phyloP scores from a whole-genome alignment of 305 asterid species.

The Withania somnifera region DNA sequence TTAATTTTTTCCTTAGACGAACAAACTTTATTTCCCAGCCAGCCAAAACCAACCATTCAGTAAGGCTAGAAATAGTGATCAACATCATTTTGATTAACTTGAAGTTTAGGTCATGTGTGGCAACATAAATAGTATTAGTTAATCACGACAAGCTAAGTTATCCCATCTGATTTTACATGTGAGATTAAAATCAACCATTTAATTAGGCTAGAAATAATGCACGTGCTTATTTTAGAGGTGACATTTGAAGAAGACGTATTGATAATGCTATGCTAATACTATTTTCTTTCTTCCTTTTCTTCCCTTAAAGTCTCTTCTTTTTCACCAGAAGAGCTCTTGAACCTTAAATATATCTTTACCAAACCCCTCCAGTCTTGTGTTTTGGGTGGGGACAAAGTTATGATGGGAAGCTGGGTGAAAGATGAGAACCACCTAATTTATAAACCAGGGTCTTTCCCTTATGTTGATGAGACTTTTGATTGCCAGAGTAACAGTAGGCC shows the following conservation, averaged over 20 bases:
- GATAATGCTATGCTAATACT: not conserved
- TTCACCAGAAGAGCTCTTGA: constrained; percentile 36
- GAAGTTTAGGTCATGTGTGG: not conserved
- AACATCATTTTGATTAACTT: not conserved
- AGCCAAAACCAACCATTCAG: not conserved
- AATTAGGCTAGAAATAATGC: not conserved
- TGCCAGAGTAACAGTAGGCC: constrained; percentile 84
- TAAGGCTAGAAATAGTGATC: not conserved
- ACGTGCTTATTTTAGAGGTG: too few relatives aligned
- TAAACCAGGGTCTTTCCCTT: too few relatives aligned
- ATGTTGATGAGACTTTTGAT: constrained; percentile 79
- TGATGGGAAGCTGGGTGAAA: constrained; percentile 77
- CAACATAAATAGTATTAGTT: not conserved
- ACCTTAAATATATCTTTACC: constrained; percentile 21
- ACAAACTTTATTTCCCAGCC: not conserved
- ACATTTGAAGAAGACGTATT: too few relatives aligned
- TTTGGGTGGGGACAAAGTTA: constrained; percentile 24
- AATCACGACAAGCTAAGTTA: not conserved
- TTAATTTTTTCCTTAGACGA: not conserved
- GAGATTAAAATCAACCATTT: not conserved
- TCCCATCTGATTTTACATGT: not conserved
- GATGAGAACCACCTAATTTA: constrained; percentile 71
- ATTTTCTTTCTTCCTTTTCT: constrained; percentile 21
- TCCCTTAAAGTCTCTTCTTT: constrained; percentile 34
- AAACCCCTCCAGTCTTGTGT: not conserved